A percentile compares a stretch with the other conserved stretches of the same genome.
phyloP scores from a whole-genome alignment of 257 asterid species.

The Thymus mandschuricus region DNA sequence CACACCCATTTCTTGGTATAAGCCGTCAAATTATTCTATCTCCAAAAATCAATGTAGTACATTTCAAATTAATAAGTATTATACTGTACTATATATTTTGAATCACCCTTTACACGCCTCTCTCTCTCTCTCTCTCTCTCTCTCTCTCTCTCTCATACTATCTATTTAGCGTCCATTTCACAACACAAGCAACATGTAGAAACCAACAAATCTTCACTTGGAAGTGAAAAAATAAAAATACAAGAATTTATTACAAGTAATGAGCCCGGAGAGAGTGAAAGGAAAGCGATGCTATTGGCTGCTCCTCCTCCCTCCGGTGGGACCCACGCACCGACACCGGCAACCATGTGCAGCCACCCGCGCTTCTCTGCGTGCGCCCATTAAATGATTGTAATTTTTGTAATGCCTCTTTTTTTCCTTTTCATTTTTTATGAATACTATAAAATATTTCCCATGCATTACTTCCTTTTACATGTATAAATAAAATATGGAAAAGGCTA shows the following conservation, averaged over 20 bases:
- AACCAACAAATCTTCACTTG: not conserved
- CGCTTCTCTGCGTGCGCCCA: conserved; percentile 43
- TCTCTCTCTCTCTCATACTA: not conserved
- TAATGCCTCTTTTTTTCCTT: not conserved
- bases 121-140: not conserved
- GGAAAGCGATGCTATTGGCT: not conserved
- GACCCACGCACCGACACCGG: conserved; percentile 29
- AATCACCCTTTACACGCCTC: not conserved
- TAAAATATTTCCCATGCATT: not conserved
- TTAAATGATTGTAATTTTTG: conserved; percentile 33
- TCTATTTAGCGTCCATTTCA: not conserved
- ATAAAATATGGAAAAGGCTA: not conserved
- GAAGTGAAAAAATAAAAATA: not conserved
- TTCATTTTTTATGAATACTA: not conserved
- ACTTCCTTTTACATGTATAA: not conserved
- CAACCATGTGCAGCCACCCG: conserved; percentile 39
- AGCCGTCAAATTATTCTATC: not conserved
- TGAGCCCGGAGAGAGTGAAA: conserved; percentile 1
- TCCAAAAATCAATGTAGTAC: not conserved
- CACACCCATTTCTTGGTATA: not conserved
- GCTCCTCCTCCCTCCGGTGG: no score
- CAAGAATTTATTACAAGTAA: not conserved
- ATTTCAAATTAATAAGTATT: no score
- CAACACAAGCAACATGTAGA: not conserved
- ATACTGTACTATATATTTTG: not conserved